These are phyloP conservation scores for Rutstroemia sydowiana DNA, from an alignment of 2,329 filamentous ascomycete genomes.

Conservation along the genomic window DNA sequence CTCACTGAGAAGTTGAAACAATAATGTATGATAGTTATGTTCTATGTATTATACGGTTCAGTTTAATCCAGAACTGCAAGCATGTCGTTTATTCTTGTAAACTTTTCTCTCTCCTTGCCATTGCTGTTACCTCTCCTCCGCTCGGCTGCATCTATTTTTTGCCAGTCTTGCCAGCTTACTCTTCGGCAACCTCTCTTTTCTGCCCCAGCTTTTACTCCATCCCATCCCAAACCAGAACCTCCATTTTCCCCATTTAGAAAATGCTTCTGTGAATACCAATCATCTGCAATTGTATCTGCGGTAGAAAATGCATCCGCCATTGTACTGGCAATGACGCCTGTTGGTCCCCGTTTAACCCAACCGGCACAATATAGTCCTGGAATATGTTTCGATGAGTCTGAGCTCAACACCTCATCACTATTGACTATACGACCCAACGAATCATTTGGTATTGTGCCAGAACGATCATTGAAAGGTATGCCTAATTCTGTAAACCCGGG, in stretches of 20 bases:
- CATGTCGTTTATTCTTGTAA: conserved; percentile 52
- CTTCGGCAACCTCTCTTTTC: conserved; percentile 48
- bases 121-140: conserved; percentile 52
- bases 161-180: conserved; percentile 82
- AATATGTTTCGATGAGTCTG: conserved; percentile 29
- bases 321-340: conserved; percentile 90
- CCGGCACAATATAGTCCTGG: conserved; percentile 86
- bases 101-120: conserved; percentile 75
- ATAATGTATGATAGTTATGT: conserved; percentile 20
- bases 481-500: conserved; percentile 66
- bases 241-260: conserved; percentile 40
- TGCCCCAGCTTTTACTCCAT: conserved; percentile 59
- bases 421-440: conserved; percentile 62
- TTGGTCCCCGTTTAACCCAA: conserved; percentile 93
- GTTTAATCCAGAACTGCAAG: conserved; percentile 40
- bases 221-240: conserved; percentile 59
- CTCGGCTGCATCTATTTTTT: conserved; percentile 75
- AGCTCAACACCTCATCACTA: conserved; percentile 9
- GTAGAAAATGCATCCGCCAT: conserved; percentile 93
- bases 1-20: conserved; percentile 86
- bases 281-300: conserved; percentile 73
- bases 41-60: conserved; percentile 6
- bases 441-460: conserved; percentile 79
- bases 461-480: conserved; percentile 67
- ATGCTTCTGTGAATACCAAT: conserved; percentile 51